phyloP scores from a whole-genome alignment of 352 stramenopile species.

The Globisporangium heterothallicum region DNA sequence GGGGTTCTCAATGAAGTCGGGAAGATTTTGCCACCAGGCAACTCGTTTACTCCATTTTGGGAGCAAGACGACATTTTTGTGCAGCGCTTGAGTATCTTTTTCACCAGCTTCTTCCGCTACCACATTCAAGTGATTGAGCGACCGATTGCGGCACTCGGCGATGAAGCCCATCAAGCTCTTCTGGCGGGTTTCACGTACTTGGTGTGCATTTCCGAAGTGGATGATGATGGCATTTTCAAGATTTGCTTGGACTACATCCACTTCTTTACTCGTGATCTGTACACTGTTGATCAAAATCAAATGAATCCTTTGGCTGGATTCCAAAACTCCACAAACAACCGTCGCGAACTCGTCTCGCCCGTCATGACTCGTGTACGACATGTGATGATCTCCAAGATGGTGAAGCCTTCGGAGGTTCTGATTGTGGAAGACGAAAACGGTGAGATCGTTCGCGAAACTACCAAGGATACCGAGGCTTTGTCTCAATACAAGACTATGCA shows the following conservation, averaged over 20 bases:
- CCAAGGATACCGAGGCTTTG: constrained; percentile 98
- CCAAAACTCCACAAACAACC: constrained; percentile 42
- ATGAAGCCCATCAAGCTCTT: constrained; percentile 89
- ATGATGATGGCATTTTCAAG: constrained; percentile 97
- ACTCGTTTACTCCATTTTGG: constrained; percentile 88
- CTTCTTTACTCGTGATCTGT: constrained; percentile 95
- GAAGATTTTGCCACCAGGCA: constrained; percentile 88
- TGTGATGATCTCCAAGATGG: constrained; percentile 99
- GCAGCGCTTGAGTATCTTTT: constrained; percentile 96
- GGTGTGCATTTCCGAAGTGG: constrained; percentile 88
- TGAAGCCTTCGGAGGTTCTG: constrained; percentile 99
- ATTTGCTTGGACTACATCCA: constrained; percentile 99
- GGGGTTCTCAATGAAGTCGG: constrained; percentile 91
- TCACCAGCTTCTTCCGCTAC: constrained; percentile 92
- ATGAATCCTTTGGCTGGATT: constrained; percentile 54
- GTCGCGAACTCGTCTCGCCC: constrained; percentile 62
- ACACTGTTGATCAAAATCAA: constrained; percentile 88
- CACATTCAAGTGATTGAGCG: constrained; percentile 95
- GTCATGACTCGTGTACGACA: constrained; percentile 94
- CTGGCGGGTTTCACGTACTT: constrained; percentile 93
- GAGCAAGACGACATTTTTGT: constrained; percentile 97
- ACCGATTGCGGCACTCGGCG: constrained; percentile 57
- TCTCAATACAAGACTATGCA: constrained; percentile 99
- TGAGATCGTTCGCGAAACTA: constrained; percentile 95
- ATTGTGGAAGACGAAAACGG: constrained; percentile 99